phyloP scores from a whole-genome alignment of 2,329 filamentous ascomycete species.

The Aspergillus sp. region DNA sequence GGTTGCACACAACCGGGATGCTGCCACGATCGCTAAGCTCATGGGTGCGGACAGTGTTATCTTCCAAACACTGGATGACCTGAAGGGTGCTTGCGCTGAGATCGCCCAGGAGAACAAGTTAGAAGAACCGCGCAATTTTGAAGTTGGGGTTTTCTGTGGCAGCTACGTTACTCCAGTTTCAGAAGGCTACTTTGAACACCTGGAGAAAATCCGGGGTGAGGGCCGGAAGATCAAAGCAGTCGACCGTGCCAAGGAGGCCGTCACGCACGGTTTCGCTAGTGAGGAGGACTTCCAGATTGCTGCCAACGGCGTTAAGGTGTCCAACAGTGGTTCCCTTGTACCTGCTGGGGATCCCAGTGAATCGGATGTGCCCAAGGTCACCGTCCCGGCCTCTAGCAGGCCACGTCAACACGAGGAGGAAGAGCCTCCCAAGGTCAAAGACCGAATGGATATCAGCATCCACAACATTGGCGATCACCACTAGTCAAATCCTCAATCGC shows the following conservation, averaged over 20 bases:
- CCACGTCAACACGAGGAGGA: slow-evolving; percentile 28
- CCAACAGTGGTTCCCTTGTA: slow-evolving; percentile 57
- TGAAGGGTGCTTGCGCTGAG: slow-evolving; percentile 76
- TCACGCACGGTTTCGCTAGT: slow-evolving; percentile 62
- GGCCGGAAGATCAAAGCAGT: slow-evolving; percentile 66
- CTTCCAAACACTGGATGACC: slow-evolving; percentile 72
- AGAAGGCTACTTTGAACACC: slow-evolving; percentile 77
- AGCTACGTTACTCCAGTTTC: slow-evolving; percentile 80
- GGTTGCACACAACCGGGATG: slow-evolving; percentile 67
- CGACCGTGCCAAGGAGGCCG: slow-evolving; percentile 63
- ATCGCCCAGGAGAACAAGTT: slow-evolving; percentile 57
- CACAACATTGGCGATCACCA: slow-evolving; percentile 56
- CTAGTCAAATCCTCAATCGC: slow-evolving; percentile 23
- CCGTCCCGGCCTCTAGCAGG: slow-evolving; percentile 19
- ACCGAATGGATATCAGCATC: slow-evolving; percentile 61
- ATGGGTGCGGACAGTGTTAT: slow-evolving; percentile 76
- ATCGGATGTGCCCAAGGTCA: slow-evolving; percentile 25
- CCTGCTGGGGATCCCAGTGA: slow-evolving; percentile 39
- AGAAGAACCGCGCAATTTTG: slow-evolving; percentile 65
- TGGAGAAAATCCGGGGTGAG: slow-evolving; percentile 70
- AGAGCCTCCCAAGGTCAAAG: slow-evolving; percentile 43
- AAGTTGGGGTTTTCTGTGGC: slow-evolving; percentile 89
- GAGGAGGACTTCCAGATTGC: slow-evolving; percentile 63
- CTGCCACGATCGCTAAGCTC: slow-evolving; percentile 61
- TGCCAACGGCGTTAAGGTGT: slow-evolving; percentile 60